Evolutionary conservation across 2,329 filamentous ascomycete species (phyloP).

Genomic region (Botrytis deweyae): DNA sequence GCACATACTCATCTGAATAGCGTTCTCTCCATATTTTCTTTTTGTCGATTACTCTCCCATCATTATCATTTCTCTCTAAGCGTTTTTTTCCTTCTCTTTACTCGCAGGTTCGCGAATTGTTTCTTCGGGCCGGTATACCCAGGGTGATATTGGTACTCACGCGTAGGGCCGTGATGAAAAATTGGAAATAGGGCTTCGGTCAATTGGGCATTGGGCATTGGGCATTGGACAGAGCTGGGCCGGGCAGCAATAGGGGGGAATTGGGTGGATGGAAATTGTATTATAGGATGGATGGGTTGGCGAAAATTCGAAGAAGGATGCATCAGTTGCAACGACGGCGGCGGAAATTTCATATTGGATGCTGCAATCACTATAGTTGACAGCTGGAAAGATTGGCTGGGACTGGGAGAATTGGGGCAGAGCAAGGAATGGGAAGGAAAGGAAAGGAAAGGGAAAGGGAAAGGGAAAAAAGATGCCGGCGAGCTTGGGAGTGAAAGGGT

Average conservation of each 20-base stretch:
- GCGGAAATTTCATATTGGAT: not conserved
- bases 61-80: not conserved
- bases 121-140: conserved; percentile 19
- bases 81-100: not conserved
- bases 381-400: not conserved
- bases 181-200: not conserved
- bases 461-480: not conserved
- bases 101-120: conserved; percentile 15
- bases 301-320: conserved; percentile 2
- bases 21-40: not conserved
- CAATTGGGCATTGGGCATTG: not conserved
- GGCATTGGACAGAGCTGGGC: not conserved
- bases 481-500: conserved; percentile 1
- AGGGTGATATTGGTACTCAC: conserved; percentile 14
- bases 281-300: conserved; percentile 3
- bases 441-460: not conserved
- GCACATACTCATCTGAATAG: conserved; percentile 10
- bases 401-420: not conserved
- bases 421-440: not conserved
- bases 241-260: not conserved
- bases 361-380: not conserved
- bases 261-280: conserved; percentile 11
- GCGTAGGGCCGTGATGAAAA: not conserved
- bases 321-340: conserved; percentile 6
- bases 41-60: not conserved